Base-by-base conservation (phyloP, 129 eudicot species). In the Pittosporum tobira region DNA sequence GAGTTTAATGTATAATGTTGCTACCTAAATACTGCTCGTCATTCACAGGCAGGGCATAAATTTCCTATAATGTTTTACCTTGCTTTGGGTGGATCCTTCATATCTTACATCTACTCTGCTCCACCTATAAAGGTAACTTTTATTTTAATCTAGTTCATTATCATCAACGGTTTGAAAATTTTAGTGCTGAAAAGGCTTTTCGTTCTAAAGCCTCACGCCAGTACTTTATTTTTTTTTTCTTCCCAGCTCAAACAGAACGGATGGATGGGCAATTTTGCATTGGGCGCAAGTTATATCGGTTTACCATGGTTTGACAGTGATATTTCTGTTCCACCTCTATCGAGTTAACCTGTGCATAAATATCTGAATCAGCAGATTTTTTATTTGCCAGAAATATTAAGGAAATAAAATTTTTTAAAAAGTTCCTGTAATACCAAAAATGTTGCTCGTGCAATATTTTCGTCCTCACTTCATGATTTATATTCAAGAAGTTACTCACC, bases 221-320 rank as follows among this genome's bases (percentile, higher is more conserved):
- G 59, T 73, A n/a, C n/a, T n/a, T n/a, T n/a, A 38, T 18, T 51
- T 30, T 3, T 61, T 36, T 54, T 64, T 28, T 6, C 24, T 15
- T 69, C 71, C 76, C 87, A 91, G 96, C 99, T 91, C 62, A 91
- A 91, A 71, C 99, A 91, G 51, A 87, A 91, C 68, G 99, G 99
- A 63, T 91, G 99, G 99, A 74, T 87, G 23, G 99, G 99, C 46
- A 91, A 91, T 79, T 91, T 87, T 36, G 99, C 99, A 48, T 66
- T 91, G 42, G 99, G 99, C 62, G 89, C 94, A 31, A 91, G 99
- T 54, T 91, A 91, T 63, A 91, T 91, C 66, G 64, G 99, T 75
- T 74, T 91, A 68, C 99, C 99, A 20, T 91, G 99, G 99, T 87
- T 40, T 63, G 68, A 48, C 53, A 62, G 4, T 11, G 11, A 26